Base-by-base conservation (phyloP, 805 yeast genomes). In the Soucietia sequanensis region DNA sequence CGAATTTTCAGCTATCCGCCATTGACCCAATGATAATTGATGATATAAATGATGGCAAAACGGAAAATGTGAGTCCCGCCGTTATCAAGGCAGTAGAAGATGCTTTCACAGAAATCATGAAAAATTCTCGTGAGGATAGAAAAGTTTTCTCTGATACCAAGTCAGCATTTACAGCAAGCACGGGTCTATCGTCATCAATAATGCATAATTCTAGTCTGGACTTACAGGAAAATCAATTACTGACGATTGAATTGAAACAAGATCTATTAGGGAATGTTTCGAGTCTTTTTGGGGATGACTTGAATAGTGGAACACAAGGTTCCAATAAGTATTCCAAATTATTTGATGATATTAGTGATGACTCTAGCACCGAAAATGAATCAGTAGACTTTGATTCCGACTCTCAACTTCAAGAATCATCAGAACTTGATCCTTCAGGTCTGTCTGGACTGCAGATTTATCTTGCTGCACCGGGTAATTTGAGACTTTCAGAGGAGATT, bases 401-500 rank as follows among this genome's bases (percentile, higher is more conserved):
- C 12, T 40, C 52, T 8, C 41, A 41, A 11, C 21, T 45, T 16
- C 45, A 46, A 20, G 42, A 24, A 21, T 40, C 52, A 4, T 21
- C 40, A 9, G 55, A 47, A 11, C 30, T 47, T 28, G 45, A 28
- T 21, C 23, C 23, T 21, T 21, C 23, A 11, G 23, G 11, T 8
- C 8, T 21, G 23, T 21, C 23, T 5, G 43, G 47, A 29, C 58
- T 65, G 46, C 60, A 70, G 23, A 54, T 76, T 28, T 70, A 64
- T 35, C 53, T 78, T 11, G 84, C 85, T 0, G 83, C 84, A 1
- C 89, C 90, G 0, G 87, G 87, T 6, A 78, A 78, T 30, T 57
- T 81, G 31, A 75, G 80, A 34, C 60, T 84, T 5, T 71, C 81
- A 2, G 86, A 81, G 37, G 85, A 82, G 36, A 85, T 90, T 28